These are phyloP conservation scores for Fusarium sp. DNA, from an alignment of 2,329 filamentous ascomycete genomes.

Conservation along the genomic window DNA sequence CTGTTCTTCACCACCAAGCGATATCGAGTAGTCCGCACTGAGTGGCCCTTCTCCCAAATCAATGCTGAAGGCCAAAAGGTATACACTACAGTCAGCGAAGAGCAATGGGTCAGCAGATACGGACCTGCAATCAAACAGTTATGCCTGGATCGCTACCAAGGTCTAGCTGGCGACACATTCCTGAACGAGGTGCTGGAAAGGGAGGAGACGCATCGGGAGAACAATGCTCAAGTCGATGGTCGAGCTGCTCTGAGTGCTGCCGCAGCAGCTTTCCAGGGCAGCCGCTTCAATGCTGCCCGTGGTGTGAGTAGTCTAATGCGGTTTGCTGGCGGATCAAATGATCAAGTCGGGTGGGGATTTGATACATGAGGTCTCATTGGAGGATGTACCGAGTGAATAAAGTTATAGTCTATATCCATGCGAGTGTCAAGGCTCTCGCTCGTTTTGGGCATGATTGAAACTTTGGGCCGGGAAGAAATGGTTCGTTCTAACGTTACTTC, in stretches of 20 bases:
- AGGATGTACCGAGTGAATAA: neutral
- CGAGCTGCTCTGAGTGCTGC: conserved; percentile 36
- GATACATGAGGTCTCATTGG: conserved; percentile 21
- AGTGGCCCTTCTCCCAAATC: conserved; percentile 38
- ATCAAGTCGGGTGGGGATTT: conserved; percentile 44
- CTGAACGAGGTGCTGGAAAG: conserved; percentile 40
- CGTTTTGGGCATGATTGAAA: too few relatives aligned
- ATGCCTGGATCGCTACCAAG: conserved; percentile 42
- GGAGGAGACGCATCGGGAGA: neutral
- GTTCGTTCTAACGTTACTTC: too few relatives aligned
- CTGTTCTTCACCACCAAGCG: conserved; percentile 40
- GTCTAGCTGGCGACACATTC: conserved; percentile 34
- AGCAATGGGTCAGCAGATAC: conserved; percentile 32
- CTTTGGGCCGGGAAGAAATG: too few relatives aligned
- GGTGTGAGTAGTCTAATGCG: conserved; percentile 35
- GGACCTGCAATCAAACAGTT: conserved; percentile 36
- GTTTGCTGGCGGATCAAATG: conserved; percentile 24
- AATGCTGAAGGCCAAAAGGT: conserved; percentile 20
- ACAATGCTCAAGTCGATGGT: neutral
- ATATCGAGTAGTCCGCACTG: conserved; percentile 31
- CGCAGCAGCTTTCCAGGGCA: conserved; percentile 34
- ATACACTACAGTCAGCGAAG: conserved; percentile 41
- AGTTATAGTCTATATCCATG: neutral
- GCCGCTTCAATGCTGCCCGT: conserved; percentile 20
- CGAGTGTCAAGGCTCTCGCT: neutral